Percentiles rank a stretch among this genome's conserved stretches.
Evolutionary conservation across 768 basidiomycete genomes (phyloP).

Genomic region (Tylopilus sp.): DNA sequence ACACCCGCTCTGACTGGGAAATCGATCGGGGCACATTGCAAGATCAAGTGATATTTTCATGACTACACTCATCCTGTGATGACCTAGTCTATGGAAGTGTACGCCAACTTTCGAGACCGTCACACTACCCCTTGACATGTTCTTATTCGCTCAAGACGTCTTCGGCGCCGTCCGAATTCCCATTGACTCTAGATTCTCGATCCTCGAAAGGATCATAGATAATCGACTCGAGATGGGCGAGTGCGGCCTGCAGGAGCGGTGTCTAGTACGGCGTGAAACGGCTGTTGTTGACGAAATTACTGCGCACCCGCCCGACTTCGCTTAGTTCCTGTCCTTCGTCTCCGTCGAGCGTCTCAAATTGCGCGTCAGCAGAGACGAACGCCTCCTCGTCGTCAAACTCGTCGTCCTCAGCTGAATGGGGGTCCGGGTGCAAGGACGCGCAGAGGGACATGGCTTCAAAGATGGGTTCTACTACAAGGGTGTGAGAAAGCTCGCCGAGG

Average conservation of each 20-base stretch:
- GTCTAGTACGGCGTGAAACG: constrained; percentile 87
- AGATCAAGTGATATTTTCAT: too few species aligned
- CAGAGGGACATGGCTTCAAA: constrained; percentile 86
- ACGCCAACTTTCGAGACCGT: background rate
- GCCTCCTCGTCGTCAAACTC: constrained; percentile 49
- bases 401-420: constrained; percentile 36
- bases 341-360: constrained; percentile 49
- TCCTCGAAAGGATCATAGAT: constrained; percentile 50
- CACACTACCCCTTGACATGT: constrained; percentile 9
- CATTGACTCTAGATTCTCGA: constrained; percentile 14
- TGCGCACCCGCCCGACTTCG: constrained; percentile 92
- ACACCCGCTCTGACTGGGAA: too few species aligned
- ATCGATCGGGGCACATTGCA: too few species aligned
- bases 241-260: constrained; percentile 58
- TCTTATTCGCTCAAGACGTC: constrained; percentile 13
- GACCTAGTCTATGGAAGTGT: too few species aligned
- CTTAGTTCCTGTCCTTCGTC: constrained; percentile 70
- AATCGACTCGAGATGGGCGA: constrained; percentile 80
- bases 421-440: constrained; percentile 82
- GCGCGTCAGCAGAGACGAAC: constrained; percentile 50
- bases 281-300: constrained; percentile 71
- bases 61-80: too few species aligned
- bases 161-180: constrained; percentile 11
- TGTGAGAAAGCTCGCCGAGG: constrained; percentile 1
- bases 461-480: constrained; percentile 66